Evolutionary conservation across 2,329 filamentous ascomycete species (phyloP), one percentile per base, ranked within the genome.

Genomic region (Monilinia laxa): DNA sequence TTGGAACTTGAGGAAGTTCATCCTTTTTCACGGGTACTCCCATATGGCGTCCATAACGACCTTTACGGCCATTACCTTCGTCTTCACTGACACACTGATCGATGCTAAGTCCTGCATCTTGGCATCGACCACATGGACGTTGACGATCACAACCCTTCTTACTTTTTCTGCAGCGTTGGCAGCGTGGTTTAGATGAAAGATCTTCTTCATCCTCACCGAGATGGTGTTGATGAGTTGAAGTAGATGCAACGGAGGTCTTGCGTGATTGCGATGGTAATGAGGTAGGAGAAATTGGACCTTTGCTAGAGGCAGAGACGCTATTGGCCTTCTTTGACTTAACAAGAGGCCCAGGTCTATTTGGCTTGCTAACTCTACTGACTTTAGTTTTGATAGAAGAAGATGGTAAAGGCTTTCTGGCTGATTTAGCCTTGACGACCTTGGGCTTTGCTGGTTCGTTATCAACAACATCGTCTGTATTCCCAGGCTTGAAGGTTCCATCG

Each of bases 131-230:
- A 76, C 95, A 99, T 38, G 95, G 95, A 51, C 95, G 89, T 80
- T 98, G 95, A 67, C 95, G 90, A 81, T 99, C 95, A 77, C 95
- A 99, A 16, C 95, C 95, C 81, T 99, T 99, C 84, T 99, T 99
- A 81, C 94, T 98, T 86, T 99, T 99, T 75, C 95, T 90, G 83
- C 95, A 99, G 67, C 95, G 90, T 78, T 99, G 95, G 82, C 95
- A 99, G 70, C 95, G 93, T 66, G 95, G 95, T 80, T 98, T 97
- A 71, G 90, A 93, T 0, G 94, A 97, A 25, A 98, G 81, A 67
- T 97, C 93, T 71, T 97, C 93, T 71, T 97, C 92, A 71, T 93
- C 92, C 42, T 83, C 82, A 58, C 83, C 85, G 52, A 86, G 79
- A 70, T 84, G 84, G 70, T 86, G 81, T 73, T 87, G 85, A 75